Conservation (phyloP, 805 yeast genomes). For the Yarrowia sp. region DNA sequence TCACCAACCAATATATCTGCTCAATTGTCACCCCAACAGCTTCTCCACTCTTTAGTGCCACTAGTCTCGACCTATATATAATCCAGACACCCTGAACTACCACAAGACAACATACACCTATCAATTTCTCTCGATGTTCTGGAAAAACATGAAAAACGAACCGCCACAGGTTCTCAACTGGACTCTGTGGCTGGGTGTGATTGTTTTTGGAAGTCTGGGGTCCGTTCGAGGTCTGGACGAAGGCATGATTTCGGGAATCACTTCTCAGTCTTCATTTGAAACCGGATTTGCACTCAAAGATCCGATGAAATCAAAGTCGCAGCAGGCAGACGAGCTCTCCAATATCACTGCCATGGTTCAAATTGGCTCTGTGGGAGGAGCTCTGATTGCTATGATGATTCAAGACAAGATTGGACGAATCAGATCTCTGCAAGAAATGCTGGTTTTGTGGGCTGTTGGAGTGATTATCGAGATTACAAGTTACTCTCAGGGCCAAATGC, state of each 20-base stretch:
- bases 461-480: neutral
- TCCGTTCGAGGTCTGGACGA: neutral
- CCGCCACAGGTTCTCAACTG: neutral
- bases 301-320: neutral
- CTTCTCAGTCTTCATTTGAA: neutral
- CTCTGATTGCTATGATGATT: neutral
- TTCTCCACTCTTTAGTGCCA: too few species aligned
- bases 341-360: neutral
- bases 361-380: neutral
- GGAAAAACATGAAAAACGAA: neutral
- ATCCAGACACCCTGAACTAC: too few species aligned
- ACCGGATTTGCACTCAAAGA: neutral
- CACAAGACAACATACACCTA: too few species aligned
- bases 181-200: neutral
- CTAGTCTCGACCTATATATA: too few species aligned
- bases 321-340: neutral
- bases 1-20: too few species aligned
- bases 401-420: neutral
- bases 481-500: neutral
- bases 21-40: too few species aligned
- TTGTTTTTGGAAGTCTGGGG: neutral
- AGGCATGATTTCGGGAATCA: neutral
- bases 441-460: neutral
- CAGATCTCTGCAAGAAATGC: neutral
- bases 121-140: neutral